Evolutionary conservation across 306 rosid species (phyloP).

Genomic region (Geum urbanum): DNA sequence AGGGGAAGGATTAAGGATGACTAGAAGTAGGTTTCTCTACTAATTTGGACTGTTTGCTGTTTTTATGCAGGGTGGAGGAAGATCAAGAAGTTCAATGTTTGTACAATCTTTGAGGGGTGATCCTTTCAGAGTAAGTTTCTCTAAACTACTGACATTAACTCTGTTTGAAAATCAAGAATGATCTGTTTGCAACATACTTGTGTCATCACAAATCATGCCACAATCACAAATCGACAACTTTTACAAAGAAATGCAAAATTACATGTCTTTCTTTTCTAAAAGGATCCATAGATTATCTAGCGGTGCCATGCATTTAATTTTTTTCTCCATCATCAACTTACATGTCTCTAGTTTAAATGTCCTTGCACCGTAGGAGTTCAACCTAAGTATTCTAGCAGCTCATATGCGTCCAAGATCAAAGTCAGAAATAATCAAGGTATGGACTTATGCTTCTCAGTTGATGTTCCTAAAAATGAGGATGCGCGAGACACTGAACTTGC

Average conservation of each 20-base stretch:
- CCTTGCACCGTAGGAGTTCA: slow-evolving; percentile 61
- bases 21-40: neutral
- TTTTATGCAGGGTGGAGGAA: slow-evolving; percentile 59
- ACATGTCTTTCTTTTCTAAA: neutral
- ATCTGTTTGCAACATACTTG: neutral
- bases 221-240: neutral
- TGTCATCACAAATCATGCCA: neutral
- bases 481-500: neutral
- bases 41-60: slow-evolving; percentile 19
- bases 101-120: slow-evolving; percentile 93
- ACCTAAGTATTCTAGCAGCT: slow-evolving; percentile 77
- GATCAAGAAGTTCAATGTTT: slow-evolving; percentile 61
- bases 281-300: neutral
- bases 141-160: slow-evolving; percentile 6
- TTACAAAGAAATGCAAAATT: neutral
- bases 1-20: neutral
- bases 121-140: slow-evolving; percentile 69
- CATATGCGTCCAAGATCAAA: slow-evolving; percentile 66
- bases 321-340: slow-evolving; percentile 17
- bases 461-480: slow-evolving; percentile 1
- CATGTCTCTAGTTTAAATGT: slow-evolving; percentile 4
- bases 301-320: neutral
- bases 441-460: slow-evolving; percentile 9
- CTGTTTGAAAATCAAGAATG: neutral
- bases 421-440: slow-evolving; percentile 77